Conservation (phyloP, 2,329 filamentous ascomycete genomes). For the Seiridium unicorne region DNA sequence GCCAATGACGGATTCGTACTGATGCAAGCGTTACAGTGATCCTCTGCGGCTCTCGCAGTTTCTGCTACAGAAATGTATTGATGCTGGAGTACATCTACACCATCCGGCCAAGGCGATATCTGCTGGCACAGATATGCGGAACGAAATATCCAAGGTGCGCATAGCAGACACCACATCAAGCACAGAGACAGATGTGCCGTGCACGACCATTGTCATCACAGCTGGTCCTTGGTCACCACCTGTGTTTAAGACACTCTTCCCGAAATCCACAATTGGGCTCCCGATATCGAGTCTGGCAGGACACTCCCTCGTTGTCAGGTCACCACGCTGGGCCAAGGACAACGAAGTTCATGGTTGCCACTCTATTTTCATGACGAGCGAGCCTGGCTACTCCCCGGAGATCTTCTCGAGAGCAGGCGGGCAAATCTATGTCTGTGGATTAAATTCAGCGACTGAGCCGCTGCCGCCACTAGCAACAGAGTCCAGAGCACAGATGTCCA, state of each 20-base stretch:
- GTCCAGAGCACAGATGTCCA: slow-evolving; percentile 36
- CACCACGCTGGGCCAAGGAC: slow-evolving; percentile 49
- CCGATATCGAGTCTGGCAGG: slow-evolving; percentile 65
- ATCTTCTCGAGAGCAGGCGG: slow-evolving; percentile 66
- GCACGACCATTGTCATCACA: slow-evolving; percentile 63
- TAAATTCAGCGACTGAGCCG: slow-evolving; percentile 61
- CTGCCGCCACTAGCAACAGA: slow-evolving; percentile 58
- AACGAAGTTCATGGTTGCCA: slow-evolving; percentile 54
- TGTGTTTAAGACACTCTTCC: slow-evolving; percentile 67
- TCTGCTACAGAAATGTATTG: slow-evolving; percentile 56
- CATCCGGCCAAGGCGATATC: slow-evolving; percentile 59
- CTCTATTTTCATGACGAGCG: slow-evolving; percentile 64
- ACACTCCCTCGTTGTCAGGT: slow-evolving; percentile 67
- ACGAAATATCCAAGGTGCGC: slow-evolving; percentile 49
- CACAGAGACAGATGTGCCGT: slow-evolving; percentile 53
- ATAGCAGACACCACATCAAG: slow-evolving; percentile 43
- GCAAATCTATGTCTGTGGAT: slow-evolving; percentile 70
- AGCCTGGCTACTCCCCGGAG: slow-evolving; percentile 61
- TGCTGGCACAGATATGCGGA: slow-evolving; percentile 47
- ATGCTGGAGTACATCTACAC: slow-evolving; percentile 63
- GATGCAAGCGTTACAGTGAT: slow-evolving; percentile 44
- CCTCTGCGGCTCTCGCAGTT: slow-evolving; percentile 65
- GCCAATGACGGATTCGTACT: background rate
- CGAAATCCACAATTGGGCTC: slow-evolving; percentile 47
- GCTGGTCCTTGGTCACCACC: slow-evolving; percentile 70